Base-by-base conservation (phyloP, 495 filamentous ascomycete genomes). In the Tricharina praecox region DNA sequence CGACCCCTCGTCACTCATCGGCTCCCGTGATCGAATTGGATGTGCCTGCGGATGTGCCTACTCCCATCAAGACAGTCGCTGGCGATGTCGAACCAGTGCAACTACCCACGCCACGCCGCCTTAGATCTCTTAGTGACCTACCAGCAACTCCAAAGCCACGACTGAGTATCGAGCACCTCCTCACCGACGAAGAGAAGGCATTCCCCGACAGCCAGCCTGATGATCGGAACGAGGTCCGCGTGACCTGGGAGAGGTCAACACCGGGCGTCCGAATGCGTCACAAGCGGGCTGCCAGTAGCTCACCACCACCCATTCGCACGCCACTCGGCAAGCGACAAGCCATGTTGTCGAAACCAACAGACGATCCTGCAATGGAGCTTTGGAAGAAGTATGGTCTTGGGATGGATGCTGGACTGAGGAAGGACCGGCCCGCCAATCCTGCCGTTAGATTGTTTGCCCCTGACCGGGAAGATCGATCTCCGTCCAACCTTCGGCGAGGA, bases 321-420 rank as follows among this genome's bases (percentile, higher is more conserved):
- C 68, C 70, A 4, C 64, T 58, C 36, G 67, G 63, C 23, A 56
- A 41, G 13, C 56, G 60, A 25, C 68, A 68, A 50, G 70, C 34
- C 66, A 72, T 43, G 28, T 78, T 72, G 44, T 83, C n/a, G n/a
- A n/a, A n/a, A n/a, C n/a, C 84, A 20, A 77, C 82, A 48, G 74
- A 77, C 35, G 90, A 97, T 62, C 80, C 88, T 21, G 81, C 81
- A 0, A 64, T 76, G 25, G 86, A 93, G 44, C 62, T 92, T 76
- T 58, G 84, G 81, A 33, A 75, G 63, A 23, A 70, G 76, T 61
- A 62, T 50, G 59, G 54, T 4, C 30, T 53, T 50, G 59, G 48
- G 18, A 48, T 40, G 0, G 54, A 52, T 26, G 41, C 49, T 1
- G 50, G 24, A 13, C 21, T 44, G 20, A 38, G 33, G 5, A 35